Base-by-base conservation (phyloP, 139 green algal species). In the Picochlorum sp. region DNA sequence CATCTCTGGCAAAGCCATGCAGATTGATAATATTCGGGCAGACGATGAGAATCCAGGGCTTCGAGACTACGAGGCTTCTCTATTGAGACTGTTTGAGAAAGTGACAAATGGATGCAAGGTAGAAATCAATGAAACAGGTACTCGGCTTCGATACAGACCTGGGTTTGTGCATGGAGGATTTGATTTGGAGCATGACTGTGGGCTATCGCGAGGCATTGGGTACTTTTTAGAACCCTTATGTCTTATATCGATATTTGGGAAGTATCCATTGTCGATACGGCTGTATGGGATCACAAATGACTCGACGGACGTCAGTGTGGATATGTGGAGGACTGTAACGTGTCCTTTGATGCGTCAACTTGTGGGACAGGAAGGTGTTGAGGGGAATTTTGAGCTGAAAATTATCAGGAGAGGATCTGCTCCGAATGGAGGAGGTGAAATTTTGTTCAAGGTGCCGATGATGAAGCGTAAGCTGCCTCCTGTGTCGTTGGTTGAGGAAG, bases 91-190 rank as follows among this genome's bases (percentile, higher is more conserved):
- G 8, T 16, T 98, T 1, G 94, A 99, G 54, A 98, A 97, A 66
- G 52, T 98, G 7, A 94, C 88, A 0, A 91, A 97, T 64, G 94
- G 94, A 15, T 96, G 86, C 52, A 64, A 86, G 0, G 85, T 99
- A 1, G 90, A 97, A 44, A 97, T 99, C 66, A 96, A 96, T 46
- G 88, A 98, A 50, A 97, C 94, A 70, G 93, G 89, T 24, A 98
- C 92, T 0, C 82, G 61, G 11, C 63, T 98, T 61, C 74, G 82
- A 4, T 98, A 96, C 74, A 81, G 70, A 26, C 93, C 93, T 2
- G 93, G 93, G 26, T 64, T 95, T 4, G 73, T 98, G 2, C 75
- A 73, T 14, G 84, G 86, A n/a, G 89, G 90, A 7, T 18, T 61
- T 6, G 69, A 69, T 5, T 32, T 97, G 7, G 37, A 73, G 28